Evolutionary conservation across 345 rosid species (phyloP).

Genomic region (Zanthoxylum bungeanum): DNA sequence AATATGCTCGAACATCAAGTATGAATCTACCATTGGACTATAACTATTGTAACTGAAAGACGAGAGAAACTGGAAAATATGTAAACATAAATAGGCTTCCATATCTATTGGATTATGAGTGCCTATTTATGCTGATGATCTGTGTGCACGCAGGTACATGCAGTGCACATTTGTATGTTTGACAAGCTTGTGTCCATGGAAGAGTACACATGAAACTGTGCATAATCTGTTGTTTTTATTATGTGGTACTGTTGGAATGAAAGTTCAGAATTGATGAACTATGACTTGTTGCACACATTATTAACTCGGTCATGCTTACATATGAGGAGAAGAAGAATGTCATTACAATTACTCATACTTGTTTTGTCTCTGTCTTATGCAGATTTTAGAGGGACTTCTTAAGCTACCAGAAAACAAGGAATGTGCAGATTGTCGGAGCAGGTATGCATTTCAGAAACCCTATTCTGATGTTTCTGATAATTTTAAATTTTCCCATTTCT

Average conservation of each 20-base stretch:
- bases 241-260: no score
- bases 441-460: conserved; percentile 26
- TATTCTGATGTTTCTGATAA: not conserved
- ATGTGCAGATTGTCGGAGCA: conserved; percentile 57
- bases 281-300: not conserved
- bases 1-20: not conserved
- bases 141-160: no score
- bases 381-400: conserved; percentile 55
- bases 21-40: not conserved
- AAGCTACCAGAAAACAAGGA: conserved; percentile 53
- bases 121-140: no score
- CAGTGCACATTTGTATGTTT: no score
- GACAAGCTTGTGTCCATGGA: no score
- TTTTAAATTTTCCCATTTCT: not conserved
- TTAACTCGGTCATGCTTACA: not conserved
- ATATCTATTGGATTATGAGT: no score
- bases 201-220: no score
- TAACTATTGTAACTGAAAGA: not conserved
- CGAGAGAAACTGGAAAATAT: not conserved
- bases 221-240: not conserved
- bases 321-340: not conserved
- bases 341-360: not conserved
- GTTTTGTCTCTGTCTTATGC: conserved; percentile 13
- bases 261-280: not conserved
- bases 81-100: no score